These are phyloP conservation scores for Phytophthora sp. DNA, from an alignment of 352 stramenopile genomes.

Conservation along the genomic window DNA sequence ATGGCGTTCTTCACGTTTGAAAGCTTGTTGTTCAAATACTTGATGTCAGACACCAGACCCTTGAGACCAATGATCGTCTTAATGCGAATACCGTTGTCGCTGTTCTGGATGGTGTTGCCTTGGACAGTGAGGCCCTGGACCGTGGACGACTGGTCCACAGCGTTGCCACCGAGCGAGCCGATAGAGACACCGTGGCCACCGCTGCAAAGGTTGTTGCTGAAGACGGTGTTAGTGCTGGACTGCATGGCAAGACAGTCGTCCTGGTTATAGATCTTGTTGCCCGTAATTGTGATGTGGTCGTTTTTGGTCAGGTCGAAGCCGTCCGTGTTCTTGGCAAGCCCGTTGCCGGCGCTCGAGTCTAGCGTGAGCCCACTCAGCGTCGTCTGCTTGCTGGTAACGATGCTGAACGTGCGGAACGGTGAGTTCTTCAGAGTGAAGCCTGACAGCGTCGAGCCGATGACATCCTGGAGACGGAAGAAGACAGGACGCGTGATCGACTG, in stretches of 20 bases:
- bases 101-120: constrained; percentile 35
- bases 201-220: constrained; percentile 17
- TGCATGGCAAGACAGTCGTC: constrained; percentile 19
- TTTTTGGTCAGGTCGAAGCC: constrained; percentile 16
- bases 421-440: constrained; percentile 40
- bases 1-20: constrained; percentile 21
- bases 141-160: constrained; percentile 18
- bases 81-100: constrained; percentile 22
- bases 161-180: constrained; percentile 35
- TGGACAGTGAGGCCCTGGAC: constrained; percentile 25
- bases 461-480: constrained; percentile 14
- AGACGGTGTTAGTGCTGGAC: constrained; percentile 25
- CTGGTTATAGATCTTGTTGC: constrained; percentile 24
- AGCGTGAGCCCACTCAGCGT: constrained; percentile 9
- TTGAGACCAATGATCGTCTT: constrained; percentile 26
- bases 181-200: constrained; percentile 34
- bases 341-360: constrained; percentile 10
- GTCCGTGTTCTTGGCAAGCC: constrained; percentile 15
- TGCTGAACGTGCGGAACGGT: constrained; percentile 28
- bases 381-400: constrained; percentile 23
- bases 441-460: constrained; percentile 20
- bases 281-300: constrained; percentile 11
- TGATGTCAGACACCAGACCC: constrained; percentile 19
- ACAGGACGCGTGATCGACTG: constrained; percentile 16
- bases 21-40: constrained; percentile 27